These are phyloP conservation scores for Pistacia integerrima DNA, from an alignment of 345 rosid genomes.

Conservation along the genomic window DNA sequence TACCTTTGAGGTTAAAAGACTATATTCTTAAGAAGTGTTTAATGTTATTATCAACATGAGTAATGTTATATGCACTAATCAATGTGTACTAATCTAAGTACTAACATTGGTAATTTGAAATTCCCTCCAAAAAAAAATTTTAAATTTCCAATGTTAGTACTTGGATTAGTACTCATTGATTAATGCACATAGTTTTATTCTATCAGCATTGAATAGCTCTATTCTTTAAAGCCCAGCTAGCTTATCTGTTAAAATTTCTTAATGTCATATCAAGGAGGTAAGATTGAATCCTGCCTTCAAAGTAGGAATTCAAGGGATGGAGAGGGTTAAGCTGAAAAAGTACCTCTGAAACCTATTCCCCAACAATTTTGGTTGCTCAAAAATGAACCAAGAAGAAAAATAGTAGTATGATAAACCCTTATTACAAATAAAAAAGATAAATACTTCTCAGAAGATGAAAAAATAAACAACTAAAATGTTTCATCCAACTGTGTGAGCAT, in stretches of 20 bases:
- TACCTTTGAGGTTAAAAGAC: background rate
- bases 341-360: background rate
- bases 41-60: background rate
- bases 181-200: too few relatives aligned
- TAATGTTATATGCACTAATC: too few relatives aligned
- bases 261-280: slow-evolving; percentile 4
- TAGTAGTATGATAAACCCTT: background rate
- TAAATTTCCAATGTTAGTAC: too few relatives aligned
- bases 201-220: too few relatives aligned
- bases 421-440: background rate
- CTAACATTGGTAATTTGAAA: too few relatives aligned
- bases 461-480: background rate
- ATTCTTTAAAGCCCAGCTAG: background rate
- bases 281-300: background rate
- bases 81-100: too few relatives aligned
- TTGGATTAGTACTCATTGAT: too few relatives aligned
- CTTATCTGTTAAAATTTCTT: background rate
- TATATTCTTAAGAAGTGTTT: background rate
- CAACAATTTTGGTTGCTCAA: background rate
- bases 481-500: background rate
- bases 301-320: background rate
- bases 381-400: background rate
- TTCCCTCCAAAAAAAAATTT: too few relatives aligned
- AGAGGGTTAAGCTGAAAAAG: background rate
- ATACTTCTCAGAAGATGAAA: background rate